Evolutionary conservation across 257 asterid genomes (phyloP).

Genomic region (Nicotiana undulata): DNA sequence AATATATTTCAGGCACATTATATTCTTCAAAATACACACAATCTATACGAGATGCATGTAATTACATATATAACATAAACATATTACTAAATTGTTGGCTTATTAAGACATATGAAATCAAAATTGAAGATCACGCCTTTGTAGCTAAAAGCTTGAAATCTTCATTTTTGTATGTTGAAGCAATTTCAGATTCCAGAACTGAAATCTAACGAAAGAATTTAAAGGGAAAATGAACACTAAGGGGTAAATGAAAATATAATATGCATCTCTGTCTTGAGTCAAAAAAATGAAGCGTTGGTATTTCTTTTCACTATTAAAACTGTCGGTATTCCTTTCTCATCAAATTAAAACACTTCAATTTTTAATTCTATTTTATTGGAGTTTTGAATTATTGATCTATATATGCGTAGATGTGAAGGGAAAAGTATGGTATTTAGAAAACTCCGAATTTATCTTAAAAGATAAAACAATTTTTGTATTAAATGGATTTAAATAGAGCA

Average conservation of each 20-base stretch:
- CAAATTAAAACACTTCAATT: background rate
- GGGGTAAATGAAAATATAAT: background rate
- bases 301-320: background rate
- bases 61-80: no score
- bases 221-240: background rate
- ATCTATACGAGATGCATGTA: background rate
- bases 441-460: no score
- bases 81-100: no score
- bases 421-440: no score
- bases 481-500: no score
- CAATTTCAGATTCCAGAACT: background rate
- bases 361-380: background rate
- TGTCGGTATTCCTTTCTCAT: background rate
- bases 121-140: background rate
- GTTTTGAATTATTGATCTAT: background rate
- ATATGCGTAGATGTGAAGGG: no score
- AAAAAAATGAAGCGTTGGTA: background rate
- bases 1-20: background rate
- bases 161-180: background rate
- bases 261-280: background rate
- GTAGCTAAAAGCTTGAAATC: background rate
- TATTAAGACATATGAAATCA: background rate
- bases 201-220: background rate
- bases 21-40: background rate
- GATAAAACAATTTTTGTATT: no score